Evolutionary conservation across 345 rosid genomes (phyloP), one percentile per base, ranked within the genome.

Genomic region (Populus pruinosa): DNA sequence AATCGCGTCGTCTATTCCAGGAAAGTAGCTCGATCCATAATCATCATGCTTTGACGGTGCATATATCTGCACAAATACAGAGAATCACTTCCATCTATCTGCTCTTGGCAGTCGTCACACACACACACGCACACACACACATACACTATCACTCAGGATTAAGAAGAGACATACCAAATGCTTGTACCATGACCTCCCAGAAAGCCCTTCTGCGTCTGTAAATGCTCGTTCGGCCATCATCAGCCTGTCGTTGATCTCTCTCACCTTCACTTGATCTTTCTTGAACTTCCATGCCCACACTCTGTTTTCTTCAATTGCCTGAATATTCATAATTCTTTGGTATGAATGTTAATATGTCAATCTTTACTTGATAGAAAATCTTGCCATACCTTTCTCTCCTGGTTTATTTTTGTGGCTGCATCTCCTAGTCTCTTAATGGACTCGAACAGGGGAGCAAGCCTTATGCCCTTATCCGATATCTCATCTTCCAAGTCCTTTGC

Each of bases 221-320:
- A 94, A 90, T 76, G 93, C 96, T 74, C 92, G 71, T 73, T 92
- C 97, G 10, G 92, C 87, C 92, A 91, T 90, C 94, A 92, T 91
- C 77, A 94, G 79, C 79, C 91, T 85, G 77, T 94, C 97, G 55
- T 91, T 90, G 47, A 94, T 77, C 81, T 88, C 92, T 83, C 93
- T 87, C 39, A 81, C 89, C 83, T 76, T 88, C 12, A 73, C 5
- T 27, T 72, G 75, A 67, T 87, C 86, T 21, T 63, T 86, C 73
- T 80, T 84, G 79, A 80, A 70, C 18, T 67, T 43, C 23, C 85
- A 80, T 77, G 59, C 44, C 90, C 85, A 84, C 38, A 82, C 72
- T 80, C 72, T 85, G 73, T 75, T 78, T 76, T 82, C 83, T 77
- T 78, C 74, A 6, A 87, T 75, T 55, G 66, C 87, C 94, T 87